These are phyloP conservation scores for Penstemon barbatus DNA, from an alignment of 257 asterid genomes.

Conservation along the genomic window DNA sequence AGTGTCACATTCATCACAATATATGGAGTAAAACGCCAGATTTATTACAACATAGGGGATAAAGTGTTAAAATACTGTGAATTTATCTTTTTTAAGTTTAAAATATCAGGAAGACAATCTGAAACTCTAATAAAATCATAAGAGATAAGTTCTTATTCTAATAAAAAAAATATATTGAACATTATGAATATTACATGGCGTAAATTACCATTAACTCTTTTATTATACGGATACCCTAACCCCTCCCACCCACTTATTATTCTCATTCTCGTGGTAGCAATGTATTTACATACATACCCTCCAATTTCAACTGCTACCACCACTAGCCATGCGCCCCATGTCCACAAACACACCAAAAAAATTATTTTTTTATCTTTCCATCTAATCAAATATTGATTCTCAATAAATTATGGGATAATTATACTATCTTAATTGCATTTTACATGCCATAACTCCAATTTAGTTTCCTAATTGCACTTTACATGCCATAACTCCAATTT, in stretches of 20 bases:
- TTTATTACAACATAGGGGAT: too few relatives aligned
- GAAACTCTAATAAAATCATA: not conserved
- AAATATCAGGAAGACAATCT: not conserved
- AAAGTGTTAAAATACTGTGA: too few relatives aligned
- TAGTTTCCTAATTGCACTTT: not conserved
- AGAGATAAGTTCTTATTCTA: not conserved
- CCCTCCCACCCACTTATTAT: constrained; percentile 19
- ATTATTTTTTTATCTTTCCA: not conserved
- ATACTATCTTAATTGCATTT: not conserved
- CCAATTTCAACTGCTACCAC: constrained; percentile 18
- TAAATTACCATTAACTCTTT: too few relatives aligned
- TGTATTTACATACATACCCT: not conserved
- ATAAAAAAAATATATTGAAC: too few relatives aligned
- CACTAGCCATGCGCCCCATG: not conserved
- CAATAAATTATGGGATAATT: not conserved
- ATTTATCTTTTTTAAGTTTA: not conserved
- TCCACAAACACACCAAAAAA: not conserved
- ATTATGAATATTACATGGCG: not conserved
- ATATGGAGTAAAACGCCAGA: too few relatives aligned
- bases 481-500: too few relatives aligned
- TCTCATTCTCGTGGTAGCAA: constrained; percentile 13
- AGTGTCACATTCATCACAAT: too few relatives aligned
- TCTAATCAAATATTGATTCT: too few relatives aligned
- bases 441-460: not conserved
- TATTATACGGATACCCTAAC: too few relatives aligned